These are phyloP conservation scores for Aspergillus pseudoterreus DNA, from an alignment of 2,329 filamentous ascomycete genomes.

Conservation along the genomic window DNA sequence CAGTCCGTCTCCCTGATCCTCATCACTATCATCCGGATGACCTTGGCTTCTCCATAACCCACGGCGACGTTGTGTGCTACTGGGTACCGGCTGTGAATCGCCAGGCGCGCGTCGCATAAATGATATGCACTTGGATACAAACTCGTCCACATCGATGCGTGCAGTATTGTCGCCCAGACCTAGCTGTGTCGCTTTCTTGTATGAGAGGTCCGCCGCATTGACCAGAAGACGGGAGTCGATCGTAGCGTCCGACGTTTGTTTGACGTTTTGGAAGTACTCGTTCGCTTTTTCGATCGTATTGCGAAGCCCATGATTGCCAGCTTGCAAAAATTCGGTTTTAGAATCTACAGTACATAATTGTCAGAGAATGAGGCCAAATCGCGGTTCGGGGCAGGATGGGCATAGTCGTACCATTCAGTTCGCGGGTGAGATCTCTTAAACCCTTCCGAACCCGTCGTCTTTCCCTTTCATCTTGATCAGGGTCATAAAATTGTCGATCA, in stretches of 20 bases:
- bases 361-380: background rate
- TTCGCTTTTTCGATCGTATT: conserved; percentile 66
- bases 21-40: conserved; percentile 60
- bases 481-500: conserved; percentile 65
- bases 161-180: conserved; percentile 68
- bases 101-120: conserved; percentile 73
- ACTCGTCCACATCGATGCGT: conserved; percentile 84
- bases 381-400: background rate
- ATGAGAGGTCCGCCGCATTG: conserved; percentile 72
- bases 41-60: conserved; percentile 32
- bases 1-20: conserved; percentile 69
- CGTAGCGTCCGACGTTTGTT: conserved; percentile 85
- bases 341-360: conserved; percentile 53
- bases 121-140: conserved; percentile 81
- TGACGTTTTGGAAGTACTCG: conserved; percentile 62
- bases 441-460: conserved; percentile 67
- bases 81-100: conserved; percentile 48
- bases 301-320: conserved; percentile 61
- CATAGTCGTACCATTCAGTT: conserved; percentile 52
- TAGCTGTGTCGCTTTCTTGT: conserved; percentile 71
- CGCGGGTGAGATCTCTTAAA: conserved; percentile 63
- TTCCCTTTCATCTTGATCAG: conserved; percentile 73
- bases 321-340: conserved; percentile 65
- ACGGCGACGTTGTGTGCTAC: conserved; percentile 36
- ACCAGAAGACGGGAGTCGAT: conserved; percentile 87